Evolutionary conservation across 2,329 filamentous ascomycete genomes (phyloP), one percentile per base, ranked within the genome.

Genomic region (Alternaria sp.): DNA sequence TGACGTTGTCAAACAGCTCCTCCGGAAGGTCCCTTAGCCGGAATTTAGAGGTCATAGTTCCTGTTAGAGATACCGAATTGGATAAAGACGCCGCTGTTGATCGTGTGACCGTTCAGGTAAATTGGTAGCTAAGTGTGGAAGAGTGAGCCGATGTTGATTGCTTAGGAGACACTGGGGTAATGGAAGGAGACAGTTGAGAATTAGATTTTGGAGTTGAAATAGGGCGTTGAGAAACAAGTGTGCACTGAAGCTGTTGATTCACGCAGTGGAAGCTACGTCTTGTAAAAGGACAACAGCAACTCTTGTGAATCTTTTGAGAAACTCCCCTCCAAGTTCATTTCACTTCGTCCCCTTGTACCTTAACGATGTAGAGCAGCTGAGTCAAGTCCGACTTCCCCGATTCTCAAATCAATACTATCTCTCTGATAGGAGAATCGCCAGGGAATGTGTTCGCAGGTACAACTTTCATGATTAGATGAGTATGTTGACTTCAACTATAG

Each of bases 161-260:
- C 14, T 0, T 14, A 68, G 67, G 59, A 65, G 63, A 27, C 0
- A 27, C 25, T 27, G 25, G 7, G 2, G 0, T 8, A 27, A 27
- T 27, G 25, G 25, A 27, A 27, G 2, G 25, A 0, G 25, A 27
- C 0, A 27, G 25, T 27, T 27, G 25, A 0, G 2, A 27, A 27
- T 8, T 27, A 0, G 6, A 27, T 0, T 27, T 27, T 27, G 68
- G 65, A 67, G 54, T 49, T 58, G 64, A 68, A 64, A 59, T 16
- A 36, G 32, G 32, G 32, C 32, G 0, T 36, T 30, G 0, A 10
- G 11, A 11, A 30, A 12, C 3, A 5, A 30, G 28, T 30, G 28
- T 30, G 11, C 28, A 30, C 28, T 0, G 10, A 30, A 0, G 0
- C 10, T 30, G 28, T 11, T 30, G 28, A 30, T 30, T 11, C 0